Evolutionary conservation across 345 rosid genomes (phyloP).

Genomic region (Hibiscus trionum): DNA sequence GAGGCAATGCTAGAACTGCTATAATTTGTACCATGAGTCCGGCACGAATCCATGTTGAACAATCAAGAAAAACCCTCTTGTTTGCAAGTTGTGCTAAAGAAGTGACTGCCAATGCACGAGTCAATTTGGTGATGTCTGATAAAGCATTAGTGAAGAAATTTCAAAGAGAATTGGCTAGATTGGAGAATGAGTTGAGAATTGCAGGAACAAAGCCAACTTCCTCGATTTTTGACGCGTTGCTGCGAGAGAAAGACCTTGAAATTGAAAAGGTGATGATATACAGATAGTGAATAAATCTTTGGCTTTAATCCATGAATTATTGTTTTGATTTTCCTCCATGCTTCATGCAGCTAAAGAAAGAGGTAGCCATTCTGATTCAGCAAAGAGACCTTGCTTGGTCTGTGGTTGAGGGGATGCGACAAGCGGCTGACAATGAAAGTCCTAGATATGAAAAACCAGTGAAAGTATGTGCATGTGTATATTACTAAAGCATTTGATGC

Average conservation of each 20-base stretch:
- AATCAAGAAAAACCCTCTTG: constrained; percentile 80
- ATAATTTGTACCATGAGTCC: constrained; percentile 92
- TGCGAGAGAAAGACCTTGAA: constrained; percentile 66
- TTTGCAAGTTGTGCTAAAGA: constrained; percentile 93
- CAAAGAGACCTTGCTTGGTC: constrained; percentile 48
- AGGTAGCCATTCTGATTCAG: constrained; percentile 43
- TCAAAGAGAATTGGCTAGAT: constrained; percentile 74
- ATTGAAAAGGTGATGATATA: constrained; percentile 51
- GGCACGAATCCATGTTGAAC: constrained; percentile 82
- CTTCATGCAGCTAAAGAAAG: constrained; percentile 55
- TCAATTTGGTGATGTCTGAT: constrained; percentile 80
- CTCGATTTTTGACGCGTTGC: constrained; percentile 23
- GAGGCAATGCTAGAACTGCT: constrained; percentile 89
- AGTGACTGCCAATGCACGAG: constrained; percentile 76
- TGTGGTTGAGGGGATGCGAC: constrained; percentile 52
- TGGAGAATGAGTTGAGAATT: constrained; percentile 60
- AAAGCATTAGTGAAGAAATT: constrained; percentile 81
- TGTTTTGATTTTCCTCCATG: background rate
- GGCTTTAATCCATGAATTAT: background rate
- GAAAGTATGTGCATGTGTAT: constrained; percentile 23
- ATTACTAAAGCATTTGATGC: background rate
- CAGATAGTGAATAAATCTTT: background rate
- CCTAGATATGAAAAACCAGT: constrained; percentile 29
- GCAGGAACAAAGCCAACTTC: constrained; percentile 32
- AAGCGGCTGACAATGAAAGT: constrained; percentile 26